Percentiles rank a stretch among this genome's conserved stretches.
These are phyloP conservation scores for Angomonas ambiguus DNA, from an alignment of 208 protist genomes.

Conservation along the genomic window DNA sequence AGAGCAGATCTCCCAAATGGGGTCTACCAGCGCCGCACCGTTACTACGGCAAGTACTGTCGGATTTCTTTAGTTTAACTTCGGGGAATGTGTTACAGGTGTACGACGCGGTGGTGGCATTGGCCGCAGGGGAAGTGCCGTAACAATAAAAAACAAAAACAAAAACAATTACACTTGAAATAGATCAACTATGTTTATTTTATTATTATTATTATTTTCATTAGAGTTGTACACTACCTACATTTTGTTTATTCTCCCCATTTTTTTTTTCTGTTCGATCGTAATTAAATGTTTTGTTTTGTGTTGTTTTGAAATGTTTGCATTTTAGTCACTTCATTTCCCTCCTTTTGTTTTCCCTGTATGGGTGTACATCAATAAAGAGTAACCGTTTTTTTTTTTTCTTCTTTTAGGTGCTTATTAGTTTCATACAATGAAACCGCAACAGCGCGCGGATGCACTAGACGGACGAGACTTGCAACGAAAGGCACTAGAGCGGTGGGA, in stretches of 20 bases:
- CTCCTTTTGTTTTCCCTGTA: neutral
- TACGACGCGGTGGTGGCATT: constrained; percentile 55
- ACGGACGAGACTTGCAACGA: constrained; percentile 49
- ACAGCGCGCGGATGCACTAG: constrained; percentile 22
- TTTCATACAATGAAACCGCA: constrained; percentile 3
- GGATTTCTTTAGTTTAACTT: constrained; percentile 35
- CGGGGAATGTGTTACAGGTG: constrained; percentile 53
- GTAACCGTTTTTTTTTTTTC: constrained; percentile 12
- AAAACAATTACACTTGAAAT: constrained; percentile 7
- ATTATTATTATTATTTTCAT: too few species aligned
- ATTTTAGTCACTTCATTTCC: neutral
- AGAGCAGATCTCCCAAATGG: constrained; percentile 23
- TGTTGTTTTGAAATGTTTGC: neutral
- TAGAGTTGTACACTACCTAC: neutral
- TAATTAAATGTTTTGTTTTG: neutral
- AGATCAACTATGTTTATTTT: too few species aligned
- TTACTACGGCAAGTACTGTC: constrained; percentile 38
- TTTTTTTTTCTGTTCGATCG: neutral
- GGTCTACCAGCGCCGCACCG: neutral
- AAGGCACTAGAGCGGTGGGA: constrained; percentile 69
- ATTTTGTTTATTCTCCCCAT: neutral
- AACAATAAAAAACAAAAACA: neutral
- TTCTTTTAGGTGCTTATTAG: neutral
- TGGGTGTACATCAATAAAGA: too few species aligned
- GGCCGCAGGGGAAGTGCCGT: neutral